These are phyloP conservation scores for Pseudogymnoascus sp. DNA, from an alignment of 2,329 filamentous ascomycete genomes.

Conservation along the genomic window DNA sequence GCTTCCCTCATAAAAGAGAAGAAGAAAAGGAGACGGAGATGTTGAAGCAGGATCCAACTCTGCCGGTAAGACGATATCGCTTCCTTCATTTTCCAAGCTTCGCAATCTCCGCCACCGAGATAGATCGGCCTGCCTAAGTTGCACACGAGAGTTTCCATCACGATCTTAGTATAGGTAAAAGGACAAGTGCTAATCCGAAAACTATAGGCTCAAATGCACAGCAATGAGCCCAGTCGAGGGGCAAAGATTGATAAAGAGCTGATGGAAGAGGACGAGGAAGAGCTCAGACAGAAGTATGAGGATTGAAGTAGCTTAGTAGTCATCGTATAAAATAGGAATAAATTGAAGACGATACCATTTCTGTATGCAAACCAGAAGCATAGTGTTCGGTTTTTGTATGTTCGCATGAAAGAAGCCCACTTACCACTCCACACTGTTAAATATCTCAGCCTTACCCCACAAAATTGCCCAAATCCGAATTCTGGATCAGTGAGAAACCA, in stretches of 20 bases:
- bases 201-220: slow-evolving; percentile 53
- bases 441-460: slow-evolving; percentile 6
- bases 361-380: not conserved
- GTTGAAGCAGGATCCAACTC: slow-evolving; percentile 45
- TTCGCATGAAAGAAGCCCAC: not conserved
- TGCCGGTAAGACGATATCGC: slow-evolving; percentile 38
- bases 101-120: not conserved
- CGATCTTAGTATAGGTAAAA: not conserved
- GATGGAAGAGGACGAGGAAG: slow-evolving; percentile 59
- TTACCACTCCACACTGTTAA: not conserved
- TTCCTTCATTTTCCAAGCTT: slow-evolving; percentile 25
- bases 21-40: slow-evolving; percentile 22
- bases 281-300: slow-evolving; percentile 51
- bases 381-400: not conserved
- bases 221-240: slow-evolving; percentile 65
- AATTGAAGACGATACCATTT: not conserved
- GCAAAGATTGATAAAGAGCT: slow-evolving; percentile 66
- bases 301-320: not conserved
- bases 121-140: not conserved
- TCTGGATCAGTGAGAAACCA: not conserved
- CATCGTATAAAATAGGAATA: not conserved
- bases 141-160: not conserved
- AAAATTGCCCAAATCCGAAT: not conserved
- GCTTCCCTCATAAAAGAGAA: slow-evolving; percentile 38
- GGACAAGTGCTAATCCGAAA: slow-evolving; percentile 5